Evolutionary conservation across 2,329 filamentous ascomycete genomes (phyloP).

Genomic region (Mollisia scopiformis): DNA sequence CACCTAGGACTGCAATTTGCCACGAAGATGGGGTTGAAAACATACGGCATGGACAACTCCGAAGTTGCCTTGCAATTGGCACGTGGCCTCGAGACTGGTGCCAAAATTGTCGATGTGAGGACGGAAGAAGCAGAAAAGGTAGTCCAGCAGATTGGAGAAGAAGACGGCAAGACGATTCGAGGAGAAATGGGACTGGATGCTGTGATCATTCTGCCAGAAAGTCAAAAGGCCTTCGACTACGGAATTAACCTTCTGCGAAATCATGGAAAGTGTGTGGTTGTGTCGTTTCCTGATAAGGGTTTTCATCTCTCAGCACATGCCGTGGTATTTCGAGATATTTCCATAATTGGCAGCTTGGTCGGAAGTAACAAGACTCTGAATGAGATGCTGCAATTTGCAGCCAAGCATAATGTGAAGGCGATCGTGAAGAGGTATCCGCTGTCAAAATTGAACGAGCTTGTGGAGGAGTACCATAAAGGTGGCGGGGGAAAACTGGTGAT

Average conservation of each 20-base stretch:
- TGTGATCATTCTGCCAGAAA: conserved; percentile 49
- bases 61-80: conserved; percentile 52
- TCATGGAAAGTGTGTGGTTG: conserved; percentile 48
- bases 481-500: conserved; percentile 49
- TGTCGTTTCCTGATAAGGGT: conserved; percentile 48
- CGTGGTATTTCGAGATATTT: conserved; percentile 48
- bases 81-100: conserved; percentile 35
- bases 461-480: conserved; percentile 47
- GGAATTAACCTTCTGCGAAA: conserved; percentile 46
- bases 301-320: conserved; percentile 46
- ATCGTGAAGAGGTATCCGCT: conserved; percentile 40
- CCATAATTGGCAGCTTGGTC: conserved; percentile 44
- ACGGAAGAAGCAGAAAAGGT: conserved; percentile 26
- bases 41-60: conserved; percentile 48
- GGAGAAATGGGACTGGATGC: conserved; percentile 49
- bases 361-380: conserved; percentile 44
- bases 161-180: conserved; percentile 37
- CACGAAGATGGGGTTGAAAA: conserved; percentile 50
- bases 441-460: conserved; percentile 43
- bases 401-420: conserved; percentile 38
- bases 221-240: conserved; percentile 50
- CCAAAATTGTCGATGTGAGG: conserved; percentile 44
- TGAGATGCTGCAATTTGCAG: conserved; percentile 42
- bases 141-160: conserved; percentile 35
- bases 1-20: conserved; percentile 56